These are phyloP conservation scores for Wickerhamiella azymoides DNA, from an alignment of 805 yeast genomes.

Conservation along the genomic window DNA sequence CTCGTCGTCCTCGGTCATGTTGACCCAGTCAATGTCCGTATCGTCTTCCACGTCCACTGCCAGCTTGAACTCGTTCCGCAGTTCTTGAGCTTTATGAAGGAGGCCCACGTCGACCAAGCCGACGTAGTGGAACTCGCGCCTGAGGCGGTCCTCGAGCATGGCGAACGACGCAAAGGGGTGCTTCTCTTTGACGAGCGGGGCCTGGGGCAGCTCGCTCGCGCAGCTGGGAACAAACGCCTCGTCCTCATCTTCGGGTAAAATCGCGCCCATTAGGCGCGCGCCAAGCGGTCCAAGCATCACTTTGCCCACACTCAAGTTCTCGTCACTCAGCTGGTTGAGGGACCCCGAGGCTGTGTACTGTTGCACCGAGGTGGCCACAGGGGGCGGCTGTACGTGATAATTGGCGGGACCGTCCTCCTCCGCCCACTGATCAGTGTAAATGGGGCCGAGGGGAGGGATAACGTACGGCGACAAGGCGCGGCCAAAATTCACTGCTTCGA, in stretches of 20 bases:
- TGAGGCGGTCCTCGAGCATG: conserved; percentile 73
- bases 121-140: conserved; percentile 75
- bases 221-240: conserved; percentile 19
- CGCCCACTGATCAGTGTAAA: conserved; percentile 74
- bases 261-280: conserved; percentile 68
- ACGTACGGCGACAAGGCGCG: conserved; percentile 42
- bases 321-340: conserved; percentile 12
- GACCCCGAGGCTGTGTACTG: conserved; percentile 13
- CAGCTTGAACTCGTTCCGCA: conserved; percentile 17
- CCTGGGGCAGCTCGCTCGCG: conserved; percentile 4
- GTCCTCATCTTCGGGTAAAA: conserved; percentile 30
- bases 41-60: conserved; percentile 17
- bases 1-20: conserved; percentile 84
- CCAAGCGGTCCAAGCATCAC: conserved; percentile 87
- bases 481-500: conserved; percentile 22
- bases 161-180: conserved; percentile 43
- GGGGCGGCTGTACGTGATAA: conserved; percentile 22
- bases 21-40: conserved; percentile 53
- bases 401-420: conserved; percentile 52
- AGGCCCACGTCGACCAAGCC: conserved; percentile 49
- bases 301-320: conserved; percentile 47
- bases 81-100: conserved; percentile 23
- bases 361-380: conserved; percentile 1
- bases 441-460: conserved; percentile 75
- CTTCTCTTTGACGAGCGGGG: conserved; percentile 13